These are phyloP conservation scores for Tieghemostelium lacteum DNA, from an alignment of 78 protist genomes.

Conservation along the genomic window DNA sequence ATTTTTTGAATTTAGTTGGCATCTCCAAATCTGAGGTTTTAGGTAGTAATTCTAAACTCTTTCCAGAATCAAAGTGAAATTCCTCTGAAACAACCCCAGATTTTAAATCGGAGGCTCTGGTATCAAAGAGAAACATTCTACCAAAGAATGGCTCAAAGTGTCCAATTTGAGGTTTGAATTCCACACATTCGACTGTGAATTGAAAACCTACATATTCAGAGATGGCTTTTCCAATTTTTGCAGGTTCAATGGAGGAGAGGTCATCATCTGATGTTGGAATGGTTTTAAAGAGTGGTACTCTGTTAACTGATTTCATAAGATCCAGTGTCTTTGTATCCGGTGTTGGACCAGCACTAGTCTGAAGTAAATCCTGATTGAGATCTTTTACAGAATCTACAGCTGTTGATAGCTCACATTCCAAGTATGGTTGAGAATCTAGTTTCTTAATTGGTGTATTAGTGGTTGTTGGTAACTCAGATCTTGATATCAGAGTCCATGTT, in stretches of 20 bases:
- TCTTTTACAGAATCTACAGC: slow-evolving; percentile 15
- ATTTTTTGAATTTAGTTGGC: slow-evolving; percentile 27
- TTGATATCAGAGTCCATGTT: slow-evolving; percentile 29
- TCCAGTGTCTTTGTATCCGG: slow-evolving; percentile 34
- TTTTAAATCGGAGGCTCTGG: slow-evolving; percentile 14
- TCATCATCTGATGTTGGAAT: slow-evolving; percentile 13
- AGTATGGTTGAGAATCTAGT: slow-evolving; percentile 5
- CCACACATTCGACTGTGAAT: neutral
- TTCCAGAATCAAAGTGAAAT: slow-evolving; percentile 72
- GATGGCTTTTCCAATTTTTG: slow-evolving; percentile 10
- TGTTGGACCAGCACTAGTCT: neutral
- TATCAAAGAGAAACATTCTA: slow-evolving; percentile 72
- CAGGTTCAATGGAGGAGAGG: slow-evolving; percentile 6
- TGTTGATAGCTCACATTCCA: neutral
- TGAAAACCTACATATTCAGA: slow-evolving; percentile 14
- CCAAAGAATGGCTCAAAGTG: slow-evolving; percentile 82
- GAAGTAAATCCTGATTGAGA: slow-evolving; percentile 22
- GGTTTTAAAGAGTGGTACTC: slow-evolving; percentile 60
- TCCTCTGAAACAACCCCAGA: slow-evolving; percentile 33
- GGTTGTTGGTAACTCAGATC: slow-evolving; percentile 35
- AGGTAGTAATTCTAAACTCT: slow-evolving; percentile 40
- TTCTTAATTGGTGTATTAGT: neutral
- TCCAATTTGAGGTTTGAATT: slow-evolving; percentile 59
- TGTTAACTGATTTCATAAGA: neutral
- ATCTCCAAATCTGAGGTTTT: slow-evolving; percentile 29